Base-by-base conservation (phyloP, 495 filamentous ascomycete genomes). In the Halenospora varia region DNA sequence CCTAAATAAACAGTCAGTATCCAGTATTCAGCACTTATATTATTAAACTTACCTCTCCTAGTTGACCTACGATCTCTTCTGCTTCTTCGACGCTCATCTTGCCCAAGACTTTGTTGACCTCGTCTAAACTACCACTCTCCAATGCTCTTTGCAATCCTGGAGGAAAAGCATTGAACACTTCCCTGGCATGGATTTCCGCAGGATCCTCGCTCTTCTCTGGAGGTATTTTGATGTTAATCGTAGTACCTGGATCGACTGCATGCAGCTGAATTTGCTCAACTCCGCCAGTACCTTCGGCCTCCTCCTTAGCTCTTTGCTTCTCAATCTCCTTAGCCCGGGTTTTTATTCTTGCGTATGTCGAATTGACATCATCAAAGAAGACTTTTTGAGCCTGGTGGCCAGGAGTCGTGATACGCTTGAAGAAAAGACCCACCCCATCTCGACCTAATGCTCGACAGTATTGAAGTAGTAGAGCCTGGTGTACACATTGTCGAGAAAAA, bases 201-300 rank as follows among this genome's bases (percentile, higher is more conserved):
- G 82, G 79, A 20, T 92, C 88, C 10, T 81, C 74, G 63, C 83
- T 88, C 46, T 79, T 74, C 19, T 73, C 64, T 10, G 89, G 83
- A 39, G 86, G 86, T 11, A 97, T 84, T 39, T 73, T 81, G 72
- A 98, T 97, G 71, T 89, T 91, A 66, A 98, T 97, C 50, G 86
- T 85, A 1, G 94, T 97, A 56, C 88, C 89, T 11, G 93, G 92
- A 64, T 97, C 92, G 20, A 97, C 91, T 15, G 94, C 92, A 68
- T 98, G 94, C 20, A 98, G 77, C 73, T 98, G 94, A 64, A 98
- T 97, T 68, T 96, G 93, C 75, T 97, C 93, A n/a, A 95, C 88
- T 10, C 87, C 88, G 26, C 74, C 81, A 2, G 61, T 64, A 25
- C 67, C 73, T 13, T 84, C 83, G 29, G 77, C 83, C 51, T 83